A percentile compares a stretch with the other conserved stretches of the same genome.
These are phyloP conservation scores for Eucalyptus urophylla DNA, from an alignment of 345 rosid species.

Conservation along the genomic window DNA sequence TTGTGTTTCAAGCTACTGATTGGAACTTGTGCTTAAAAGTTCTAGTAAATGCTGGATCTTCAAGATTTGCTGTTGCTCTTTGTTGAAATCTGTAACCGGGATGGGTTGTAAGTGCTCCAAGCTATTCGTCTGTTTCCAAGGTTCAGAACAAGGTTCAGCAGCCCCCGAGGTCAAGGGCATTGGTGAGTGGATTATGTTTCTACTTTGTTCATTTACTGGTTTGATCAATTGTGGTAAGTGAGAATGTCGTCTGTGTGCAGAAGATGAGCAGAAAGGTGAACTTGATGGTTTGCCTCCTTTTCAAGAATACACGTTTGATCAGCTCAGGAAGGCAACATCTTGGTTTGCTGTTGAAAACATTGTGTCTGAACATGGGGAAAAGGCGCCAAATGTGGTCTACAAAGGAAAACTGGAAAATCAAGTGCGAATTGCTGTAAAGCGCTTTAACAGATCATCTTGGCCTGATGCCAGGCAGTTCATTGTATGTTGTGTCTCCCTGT, in stretches of 20 bases:
- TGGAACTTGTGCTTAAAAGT: neutral
- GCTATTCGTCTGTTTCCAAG: conserved; percentile 21
- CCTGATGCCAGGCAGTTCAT: conserved; percentile 29
- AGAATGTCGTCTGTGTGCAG: neutral
- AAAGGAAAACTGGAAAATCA: conserved; percentile 30
- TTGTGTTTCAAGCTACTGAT: neutral
- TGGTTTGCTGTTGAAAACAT: conserved; percentile 30
- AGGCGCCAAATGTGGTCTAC: conserved; percentile 34
- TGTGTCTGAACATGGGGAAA: conserved; percentile 39
- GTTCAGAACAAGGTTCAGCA: conserved; percentile 4
- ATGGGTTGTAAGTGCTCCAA: conserved; percentile 37
- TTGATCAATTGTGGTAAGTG: neutral
- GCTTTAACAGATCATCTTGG: conserved; percentile 33
- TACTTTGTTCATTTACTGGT: neutral
- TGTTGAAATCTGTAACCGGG: neutral
- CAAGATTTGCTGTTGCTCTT: neutral
- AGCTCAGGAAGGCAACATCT: conserved; percentile 29
- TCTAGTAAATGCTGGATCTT: neutral
- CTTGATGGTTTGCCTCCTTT: neutral
- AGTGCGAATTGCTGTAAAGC: conserved; percentile 23
- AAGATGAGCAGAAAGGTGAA: neutral
- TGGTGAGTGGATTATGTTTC: conserved; percentile 10
- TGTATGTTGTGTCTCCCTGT: neutral
- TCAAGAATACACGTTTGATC: conserved; percentile 15
- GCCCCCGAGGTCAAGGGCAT: conserved; percentile 7